These are phyloP conservation scores for Hansenula anomala DNA, from an alignment of 1,139 yeast genomes.

Conservation along the genomic window DNA sequence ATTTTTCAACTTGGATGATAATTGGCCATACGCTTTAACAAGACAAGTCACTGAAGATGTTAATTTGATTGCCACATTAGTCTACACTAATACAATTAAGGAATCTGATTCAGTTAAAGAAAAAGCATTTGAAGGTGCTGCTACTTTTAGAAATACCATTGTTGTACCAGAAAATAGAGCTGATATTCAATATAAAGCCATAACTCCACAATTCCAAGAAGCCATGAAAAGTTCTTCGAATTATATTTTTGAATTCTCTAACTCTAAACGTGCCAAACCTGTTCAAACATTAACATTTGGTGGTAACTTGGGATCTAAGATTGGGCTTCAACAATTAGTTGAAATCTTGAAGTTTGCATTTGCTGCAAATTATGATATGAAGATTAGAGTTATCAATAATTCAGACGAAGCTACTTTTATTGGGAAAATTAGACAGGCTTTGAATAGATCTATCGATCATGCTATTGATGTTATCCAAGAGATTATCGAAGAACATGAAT, in stretches of 20 bases:
- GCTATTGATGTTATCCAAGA: constrained; percentile 10
- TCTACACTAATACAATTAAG: constrained; percentile 27
- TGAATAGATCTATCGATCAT: constrained; percentile 12
- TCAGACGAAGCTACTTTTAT: constrained; percentile 15
- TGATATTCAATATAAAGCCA: constrained; percentile 29
- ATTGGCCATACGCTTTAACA: constrained; percentile 36
- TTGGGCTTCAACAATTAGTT: constrained; percentile 38
- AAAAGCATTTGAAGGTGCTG: constrained; percentile 15
- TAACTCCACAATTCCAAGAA: constrained; percentile 29
- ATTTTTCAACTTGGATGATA: constrained; percentile 36
- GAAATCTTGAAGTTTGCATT: constrained; percentile 28
- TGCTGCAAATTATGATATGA: constrained; percentile 24
- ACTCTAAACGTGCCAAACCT: constrained; percentile 17
- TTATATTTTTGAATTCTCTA: constrained; percentile 12
- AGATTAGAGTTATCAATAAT: constrained; percentile 32
- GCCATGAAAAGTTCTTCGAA: constrained; percentile 17
- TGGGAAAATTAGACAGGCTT: constrained; percentile 15
- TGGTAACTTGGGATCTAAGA: constrained; percentile 44
- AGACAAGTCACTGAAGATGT: constrained; percentile 33
- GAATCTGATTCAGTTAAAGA: constrained; percentile 22
- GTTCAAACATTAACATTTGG: constrained; percentile 44
- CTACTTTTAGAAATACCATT: constrained; percentile 26
- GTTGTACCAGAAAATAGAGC: constrained; percentile 29
- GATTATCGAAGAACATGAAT: constrained; percentile 10
- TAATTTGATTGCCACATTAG: constrained; percentile 18